Conservation (phyloP, 768 basidiomycete species). For the Mrakia blollopis region DNA sequence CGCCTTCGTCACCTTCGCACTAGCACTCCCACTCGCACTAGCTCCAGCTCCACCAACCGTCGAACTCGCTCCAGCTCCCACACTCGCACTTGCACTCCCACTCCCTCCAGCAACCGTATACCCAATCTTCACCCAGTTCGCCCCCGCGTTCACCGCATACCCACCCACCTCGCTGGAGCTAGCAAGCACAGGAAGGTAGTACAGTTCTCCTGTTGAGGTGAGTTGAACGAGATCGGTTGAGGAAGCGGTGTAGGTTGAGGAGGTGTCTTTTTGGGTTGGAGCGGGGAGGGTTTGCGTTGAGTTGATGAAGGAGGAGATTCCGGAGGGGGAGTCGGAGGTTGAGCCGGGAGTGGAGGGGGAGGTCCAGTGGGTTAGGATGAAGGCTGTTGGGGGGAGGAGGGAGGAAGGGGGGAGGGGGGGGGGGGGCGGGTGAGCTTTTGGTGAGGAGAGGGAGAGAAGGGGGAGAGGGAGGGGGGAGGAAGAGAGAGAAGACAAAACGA, state of each 20-base stretch:
- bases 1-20: background rate
- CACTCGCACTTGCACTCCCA: constrained; percentile 29
- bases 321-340: constrained; percentile 40
- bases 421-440: too few relatives aligned
- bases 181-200: constrained; percentile 49
- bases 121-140: constrained; percentile 43
- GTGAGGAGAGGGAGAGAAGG: too few relatives aligned
- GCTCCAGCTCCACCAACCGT: background rate
- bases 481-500: background rate
- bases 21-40: background rate
- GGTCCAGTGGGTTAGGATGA: constrained; percentile 33
- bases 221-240: constrained; percentile 63
- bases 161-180: constrained; percentile 31
- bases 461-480: too few relatives aligned
- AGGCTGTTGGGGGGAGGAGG: constrained; percentile 2
- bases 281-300: constrained; percentile 59
- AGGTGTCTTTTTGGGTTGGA: constrained; percentile 58
- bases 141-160: constrained; percentile 37
- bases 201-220: constrained; percentile 56
- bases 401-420: too few relatives aligned
- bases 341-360: constrained; percentile 26
- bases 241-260: constrained; percentile 61
- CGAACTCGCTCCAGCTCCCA: constrained; percentile 9
- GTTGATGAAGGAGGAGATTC: constrained; percentile 48
- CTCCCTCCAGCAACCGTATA: constrained; percentile 39